Conservation (phyloP, 495 filamentous ascomycete species). For the Ascobolus immersus region DNA sequence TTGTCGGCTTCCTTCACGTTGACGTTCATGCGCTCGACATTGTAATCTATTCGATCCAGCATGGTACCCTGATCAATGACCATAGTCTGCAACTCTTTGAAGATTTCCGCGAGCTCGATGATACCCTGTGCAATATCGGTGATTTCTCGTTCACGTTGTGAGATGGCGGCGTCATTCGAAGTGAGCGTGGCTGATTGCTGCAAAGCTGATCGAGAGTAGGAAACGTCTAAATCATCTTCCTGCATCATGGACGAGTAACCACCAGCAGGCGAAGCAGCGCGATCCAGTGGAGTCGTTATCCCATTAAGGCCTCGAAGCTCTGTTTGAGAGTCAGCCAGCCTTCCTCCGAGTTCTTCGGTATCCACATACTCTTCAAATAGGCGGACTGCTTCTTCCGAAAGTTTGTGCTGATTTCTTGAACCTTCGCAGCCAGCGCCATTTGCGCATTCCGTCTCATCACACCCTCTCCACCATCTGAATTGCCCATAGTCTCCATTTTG, state of each 20-base stretch:
- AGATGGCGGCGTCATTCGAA: slow-evolving; percentile 61
- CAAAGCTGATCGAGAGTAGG: slow-evolving; percentile 70
- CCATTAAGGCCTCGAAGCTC: slow-evolving; percentile 63
- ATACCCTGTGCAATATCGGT: slow-evolving; percentile 94
- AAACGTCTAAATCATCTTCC: slow-evolving; percentile 75
- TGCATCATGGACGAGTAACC: slow-evolving; percentile 28
- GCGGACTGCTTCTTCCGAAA: slow-evolving; percentile 94
- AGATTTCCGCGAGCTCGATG: slow-evolving; percentile 86
- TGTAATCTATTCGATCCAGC: slow-evolving; percentile 95
- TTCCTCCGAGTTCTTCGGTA: too few relatives aligned
- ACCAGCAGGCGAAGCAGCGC: slow-evolving; percentile 22
- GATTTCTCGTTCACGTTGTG: slow-evolving; percentile 87
- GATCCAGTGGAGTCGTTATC: slow-evolving; percentile 33
- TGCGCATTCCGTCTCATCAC: slow-evolving; percentile 92
- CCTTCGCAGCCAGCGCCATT: slow-evolving; percentile 58
- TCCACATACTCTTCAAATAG: slow-evolving; percentile 62
- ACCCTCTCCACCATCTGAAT: slow-evolving; percentile 53
- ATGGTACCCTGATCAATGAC: slow-evolving; percentile 96
- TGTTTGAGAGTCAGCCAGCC: slow-evolving; percentile 18
- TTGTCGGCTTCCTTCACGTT: slow-evolving; percentile 82
- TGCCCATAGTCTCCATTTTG: slow-evolving; percentile 58
- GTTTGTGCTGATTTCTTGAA: slow-evolving; percentile 74
- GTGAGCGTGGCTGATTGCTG: slow-evolving; percentile 36
- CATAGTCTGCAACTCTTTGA: slow-evolving; percentile 87
- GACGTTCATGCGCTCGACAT: slow-evolving; percentile 71